phyloP scores from a whole-genome alignment of 1,284 basidiomycete genomes.

The Trichosporon asahii region DNA sequence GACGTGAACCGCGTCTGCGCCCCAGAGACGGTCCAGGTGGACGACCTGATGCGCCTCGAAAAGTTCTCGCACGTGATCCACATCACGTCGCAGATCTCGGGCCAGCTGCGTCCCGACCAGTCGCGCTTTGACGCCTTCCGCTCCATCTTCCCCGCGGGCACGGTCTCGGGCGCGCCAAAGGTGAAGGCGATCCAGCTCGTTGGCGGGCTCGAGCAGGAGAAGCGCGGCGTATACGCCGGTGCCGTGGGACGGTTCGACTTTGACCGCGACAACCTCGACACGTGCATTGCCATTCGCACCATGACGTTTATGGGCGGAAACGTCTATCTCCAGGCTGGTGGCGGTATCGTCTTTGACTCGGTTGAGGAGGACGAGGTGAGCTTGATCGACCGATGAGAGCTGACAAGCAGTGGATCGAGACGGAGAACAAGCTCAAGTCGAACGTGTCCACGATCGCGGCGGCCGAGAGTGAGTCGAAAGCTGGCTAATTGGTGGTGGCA shows the following conservation, averaged over 20 bases:
- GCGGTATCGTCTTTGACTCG: constrained; percentile 96
- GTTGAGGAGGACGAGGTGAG: constrained; percentile 84
- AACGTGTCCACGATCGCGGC: constrained; percentile 12
- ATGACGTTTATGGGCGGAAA: constrained; percentile 95
- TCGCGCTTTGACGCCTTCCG: constrained; percentile 96
- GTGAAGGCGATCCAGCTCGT: constrained; percentile 97
- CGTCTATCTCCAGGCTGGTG: constrained; percentile 86
- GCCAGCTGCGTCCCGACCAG: constrained; percentile 74
- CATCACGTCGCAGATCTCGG: constrained; percentile 91
- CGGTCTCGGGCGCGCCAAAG: constrained; percentile 98
- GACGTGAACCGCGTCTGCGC: constrained; percentile 98
- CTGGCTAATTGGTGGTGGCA: neutral
- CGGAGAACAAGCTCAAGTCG: constrained; percentile 16
- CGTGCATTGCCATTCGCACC: constrained; percentile 96
- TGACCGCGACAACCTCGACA: constrained; percentile 91
- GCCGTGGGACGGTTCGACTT: constrained; percentile 98
- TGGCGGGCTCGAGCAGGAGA: constrained; percentile 79
- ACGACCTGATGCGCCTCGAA: constrained; percentile 89
- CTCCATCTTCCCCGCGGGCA: constrained; percentile 98
- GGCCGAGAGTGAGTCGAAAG: constrained; percentile 13
- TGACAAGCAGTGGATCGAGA: constrained; percentile 11
- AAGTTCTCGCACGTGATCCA: constrained; percentile 99
- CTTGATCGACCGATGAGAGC: too few species aligned
- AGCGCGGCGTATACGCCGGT: constrained; percentile 92
- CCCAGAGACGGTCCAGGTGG: constrained; percentile 91